phyloP scores from a whole-genome alignment of 345 rosid genomes.

The Geranium rotundifolium region DNA sequence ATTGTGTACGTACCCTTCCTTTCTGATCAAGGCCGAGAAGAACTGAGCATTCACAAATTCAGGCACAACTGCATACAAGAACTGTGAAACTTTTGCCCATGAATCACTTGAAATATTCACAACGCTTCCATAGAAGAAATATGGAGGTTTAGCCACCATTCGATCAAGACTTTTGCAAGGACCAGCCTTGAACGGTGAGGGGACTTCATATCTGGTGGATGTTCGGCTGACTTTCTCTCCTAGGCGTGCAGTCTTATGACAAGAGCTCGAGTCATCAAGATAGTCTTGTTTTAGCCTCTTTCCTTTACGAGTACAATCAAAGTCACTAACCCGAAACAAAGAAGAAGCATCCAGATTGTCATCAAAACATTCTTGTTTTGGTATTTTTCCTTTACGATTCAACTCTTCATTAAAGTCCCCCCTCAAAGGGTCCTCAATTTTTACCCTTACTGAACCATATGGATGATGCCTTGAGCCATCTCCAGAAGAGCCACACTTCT shows the following conservation, averaged over 20 bases:
- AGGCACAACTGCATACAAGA: constrained; percentile 51
- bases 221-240: constrained; percentile 36
- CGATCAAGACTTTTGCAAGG: constrained; percentile 31
- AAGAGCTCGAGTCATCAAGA: constrained; percentile 32
- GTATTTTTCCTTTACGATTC: constrained; percentile 48
- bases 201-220: constrained; percentile 12
- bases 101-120: constrained; percentile 28
- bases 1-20: constrained; percentile 84
- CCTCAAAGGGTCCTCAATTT: constrained; percentile 26
- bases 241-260: constrained; percentile 25
- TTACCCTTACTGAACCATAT: constrained; percentile 21
- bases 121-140: constrained; percentile 66
- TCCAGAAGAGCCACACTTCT: constrained; percentile 15
- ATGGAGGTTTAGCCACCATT: constrained; percentile 53
- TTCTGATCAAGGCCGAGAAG: constrained; percentile 62
- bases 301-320: constrained; percentile 29
- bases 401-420: constrained; percentile 19
- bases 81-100: constrained; percentile 61
- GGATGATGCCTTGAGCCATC: constrained; percentile 13
- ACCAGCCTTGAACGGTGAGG: constrained; percentile 26
- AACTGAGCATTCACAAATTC: constrained; percentile 53
- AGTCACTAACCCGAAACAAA: constrained; percentile 9
- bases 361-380: constrained; percentile 41
- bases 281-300: constrained; percentile 51
- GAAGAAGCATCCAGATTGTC: constrained; percentile 18